Evolutionary conservation across 208 protist genomes (phyloP).

Genomic region (Acanthamoeba sp.): DNA sequence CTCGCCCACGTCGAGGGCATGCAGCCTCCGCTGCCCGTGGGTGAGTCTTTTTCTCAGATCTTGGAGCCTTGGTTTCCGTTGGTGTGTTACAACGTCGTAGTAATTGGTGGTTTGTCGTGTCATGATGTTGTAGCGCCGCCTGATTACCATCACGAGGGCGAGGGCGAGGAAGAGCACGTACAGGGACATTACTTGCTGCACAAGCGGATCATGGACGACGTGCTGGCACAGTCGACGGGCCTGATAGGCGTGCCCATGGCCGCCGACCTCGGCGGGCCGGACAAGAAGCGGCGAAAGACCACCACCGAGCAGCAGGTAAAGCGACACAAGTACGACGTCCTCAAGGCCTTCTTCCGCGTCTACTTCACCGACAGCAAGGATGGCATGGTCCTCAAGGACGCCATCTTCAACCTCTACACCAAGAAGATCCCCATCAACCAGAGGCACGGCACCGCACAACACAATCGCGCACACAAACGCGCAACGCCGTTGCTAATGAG

Average conservation of each 20-base stretch:
- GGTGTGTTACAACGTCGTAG: no score
- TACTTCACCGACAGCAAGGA: slow-evolving; percentile 69
- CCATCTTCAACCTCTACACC: slow-evolving; percentile 64
- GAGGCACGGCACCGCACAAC: not conserved
- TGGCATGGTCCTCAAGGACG: slow-evolving; percentile 66
- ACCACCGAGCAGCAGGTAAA: slow-evolving; percentile 67
- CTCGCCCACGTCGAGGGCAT: not conserved
- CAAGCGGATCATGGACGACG: slow-evolving; percentile 62
- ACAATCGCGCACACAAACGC: no score
- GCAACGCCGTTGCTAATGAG: no score
- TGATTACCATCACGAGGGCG: slow-evolving; percentile 16
- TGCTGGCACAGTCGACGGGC: slow-evolving; percentile 14
- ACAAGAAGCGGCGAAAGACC: slow-evolving; percentile 63
- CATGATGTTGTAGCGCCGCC: not conserved
- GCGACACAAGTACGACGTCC: slow-evolving; percentile 50
- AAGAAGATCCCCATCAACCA: slow-evolving; percentile 42
- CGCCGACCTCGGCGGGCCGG: slow-evolving; percentile 9
- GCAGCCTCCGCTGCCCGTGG: not conserved
- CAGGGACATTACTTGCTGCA: slow-evolving; percentile 18
- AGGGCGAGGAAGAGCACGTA: slow-evolving; percentile 27
- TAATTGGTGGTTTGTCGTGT: no score
- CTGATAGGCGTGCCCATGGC: not conserved
- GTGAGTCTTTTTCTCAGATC: not conserved
- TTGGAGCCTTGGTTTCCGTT: no score
- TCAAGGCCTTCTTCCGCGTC: slow-evolving; percentile 59